phyloP scores from a whole-genome alignment of 352 stramenopile genomes.

The Pelagophyceae sp. region DNA sequence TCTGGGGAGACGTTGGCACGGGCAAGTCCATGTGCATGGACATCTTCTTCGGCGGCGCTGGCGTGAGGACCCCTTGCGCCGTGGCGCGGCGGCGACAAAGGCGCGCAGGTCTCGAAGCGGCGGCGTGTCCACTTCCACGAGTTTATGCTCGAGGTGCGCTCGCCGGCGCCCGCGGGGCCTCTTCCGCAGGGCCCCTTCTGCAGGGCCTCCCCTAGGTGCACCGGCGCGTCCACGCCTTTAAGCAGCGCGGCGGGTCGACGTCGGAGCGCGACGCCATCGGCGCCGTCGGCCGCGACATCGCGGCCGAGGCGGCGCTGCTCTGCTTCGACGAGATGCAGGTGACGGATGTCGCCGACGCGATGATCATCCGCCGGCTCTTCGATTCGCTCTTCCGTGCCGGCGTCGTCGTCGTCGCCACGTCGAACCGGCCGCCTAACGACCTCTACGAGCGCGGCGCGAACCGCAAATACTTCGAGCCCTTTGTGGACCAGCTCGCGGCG shows the following conservation, averaged over 20 bases:
- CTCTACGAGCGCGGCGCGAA: slow-evolving; percentile 91
- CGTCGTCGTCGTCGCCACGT: slow-evolving; percentile 87
- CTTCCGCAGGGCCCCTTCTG: not conserved
- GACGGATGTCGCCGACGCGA: slow-evolving; percentile 74
- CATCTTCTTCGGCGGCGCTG: slow-evolving; percentile 67
- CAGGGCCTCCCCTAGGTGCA: slow-evolving; percentile 57
- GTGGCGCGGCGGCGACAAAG: slow-evolving; percentile 36
- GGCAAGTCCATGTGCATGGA: slow-evolving; percentile 95
- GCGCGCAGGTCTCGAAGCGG: slow-evolving; percentile 65
- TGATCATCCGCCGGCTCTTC: slow-evolving; percentile 91
- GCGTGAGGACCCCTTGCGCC: too few species aligned
- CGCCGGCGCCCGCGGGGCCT: too few species aligned
- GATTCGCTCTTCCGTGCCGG: slow-evolving; percentile 69
- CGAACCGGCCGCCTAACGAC: slow-evolving; percentile 78
- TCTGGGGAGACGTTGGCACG: slow-evolving; percentile 83
- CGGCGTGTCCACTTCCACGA: slow-evolving; percentile 90
- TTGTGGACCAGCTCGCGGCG: slow-evolving; percentile 74
- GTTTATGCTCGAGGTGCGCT: slow-evolving; percentile 84
- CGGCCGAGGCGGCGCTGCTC: slow-evolving; percentile 72
- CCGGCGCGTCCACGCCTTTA: slow-evolving; percentile 71
- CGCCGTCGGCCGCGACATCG: slow-evolving; percentile 67
- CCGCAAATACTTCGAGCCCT: slow-evolving; percentile 89
- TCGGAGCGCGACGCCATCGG: slow-evolving; percentile 37
- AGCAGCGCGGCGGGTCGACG: slow-evolving; percentile 34
- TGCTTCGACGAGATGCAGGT: slow-evolving; percentile 98